These are phyloP conservation scores for Solanum commersonii DNA, from an alignment of 257 asterid genomes.

Conservation along the genomic window DNA sequence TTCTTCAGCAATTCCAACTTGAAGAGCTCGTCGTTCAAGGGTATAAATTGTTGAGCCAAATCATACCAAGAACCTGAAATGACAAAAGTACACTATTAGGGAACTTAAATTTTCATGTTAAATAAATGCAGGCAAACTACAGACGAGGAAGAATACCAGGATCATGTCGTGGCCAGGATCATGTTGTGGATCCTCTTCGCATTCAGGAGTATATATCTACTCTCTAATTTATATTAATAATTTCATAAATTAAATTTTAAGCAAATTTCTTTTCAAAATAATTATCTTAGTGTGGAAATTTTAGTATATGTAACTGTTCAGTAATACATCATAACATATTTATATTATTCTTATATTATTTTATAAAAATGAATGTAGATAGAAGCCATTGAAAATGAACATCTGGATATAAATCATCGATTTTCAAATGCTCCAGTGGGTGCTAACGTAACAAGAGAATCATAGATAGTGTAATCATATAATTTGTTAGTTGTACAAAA, in stretches of 20 bases:
- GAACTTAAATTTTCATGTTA: not conserved
- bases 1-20: not conserved
- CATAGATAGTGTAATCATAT: no score
- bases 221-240: not conserved
- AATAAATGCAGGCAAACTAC: not conserved
- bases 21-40: not conserved
- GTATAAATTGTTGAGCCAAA: not conserved
- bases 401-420: no score
- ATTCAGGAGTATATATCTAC: not conserved
- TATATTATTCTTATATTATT: no score
- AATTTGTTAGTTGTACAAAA: no score
- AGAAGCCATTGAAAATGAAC: no score
- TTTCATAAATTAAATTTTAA: not conserved
- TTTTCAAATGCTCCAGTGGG: not conserved
- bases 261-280: not conserved
- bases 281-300: not conserved
- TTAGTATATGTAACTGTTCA: not conserved
- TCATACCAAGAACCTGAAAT: no score
- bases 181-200: not conserved
- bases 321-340: not conserved
- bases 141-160: not conserved
- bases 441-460: no score
- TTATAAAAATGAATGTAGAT: no score
- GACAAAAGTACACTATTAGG: not conserved
- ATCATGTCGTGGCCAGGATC: no score